phyloP scores from a whole-genome alignment of 2,329 filamentous ascomycete species.

The Geosmithia flava region DNA sequence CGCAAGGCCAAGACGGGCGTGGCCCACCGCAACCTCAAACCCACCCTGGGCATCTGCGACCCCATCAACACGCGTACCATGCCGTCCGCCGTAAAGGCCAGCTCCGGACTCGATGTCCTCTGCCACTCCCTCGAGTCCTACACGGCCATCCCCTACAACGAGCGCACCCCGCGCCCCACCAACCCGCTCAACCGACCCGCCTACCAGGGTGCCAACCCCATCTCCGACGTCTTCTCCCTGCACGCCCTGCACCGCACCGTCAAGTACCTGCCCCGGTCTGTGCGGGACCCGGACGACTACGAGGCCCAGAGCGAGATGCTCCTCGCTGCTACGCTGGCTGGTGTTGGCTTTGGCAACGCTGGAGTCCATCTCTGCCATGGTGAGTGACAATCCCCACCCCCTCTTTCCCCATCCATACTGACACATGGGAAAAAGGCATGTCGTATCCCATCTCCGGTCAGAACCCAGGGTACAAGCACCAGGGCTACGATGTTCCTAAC shows the following conservation, averaged over 20 bases:
- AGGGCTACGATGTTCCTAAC: slow-evolving; percentile 65
- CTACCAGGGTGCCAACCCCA: slow-evolving; percentile 95
- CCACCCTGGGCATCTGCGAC: slow-evolving; percentile 77
- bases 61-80: slow-evolving; percentile 90
- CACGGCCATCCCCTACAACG: slow-evolving; percentile 91
- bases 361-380: slow-evolving; percentile 72
- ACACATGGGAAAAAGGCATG: slow-evolving; percentile 49
- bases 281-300: slow-evolving; percentile 76
- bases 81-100: slow-evolving; percentile 86
- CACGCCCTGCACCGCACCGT: slow-evolving; percentile 73
- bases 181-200: slow-evolving; percentile 89
- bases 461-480: slow-evolving; percentile 79
- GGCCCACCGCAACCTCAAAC: slow-evolving; percentile 89
- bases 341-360: slow-evolving; percentile 94
- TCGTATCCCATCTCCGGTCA: slow-evolving; percentile 94
- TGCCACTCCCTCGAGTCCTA: slow-evolving; percentile 94
- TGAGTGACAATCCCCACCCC: slow-evolving; percentile 16
- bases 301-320: slow-evolving; percentile 96
- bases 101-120: slow-evolving; percentile 85
- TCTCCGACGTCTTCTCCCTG: slow-evolving; percentile 92
- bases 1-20: slow-evolving; percentile 92
- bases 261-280: slow-evolving; percentile 83
- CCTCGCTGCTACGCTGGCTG: slow-evolving; percentile 83
- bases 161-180: slow-evolving; percentile 68
- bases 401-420: background rate